Evolutionary conservation across 306 rosid genomes (phyloP).

Genomic region (Vicia sativa): DNA sequence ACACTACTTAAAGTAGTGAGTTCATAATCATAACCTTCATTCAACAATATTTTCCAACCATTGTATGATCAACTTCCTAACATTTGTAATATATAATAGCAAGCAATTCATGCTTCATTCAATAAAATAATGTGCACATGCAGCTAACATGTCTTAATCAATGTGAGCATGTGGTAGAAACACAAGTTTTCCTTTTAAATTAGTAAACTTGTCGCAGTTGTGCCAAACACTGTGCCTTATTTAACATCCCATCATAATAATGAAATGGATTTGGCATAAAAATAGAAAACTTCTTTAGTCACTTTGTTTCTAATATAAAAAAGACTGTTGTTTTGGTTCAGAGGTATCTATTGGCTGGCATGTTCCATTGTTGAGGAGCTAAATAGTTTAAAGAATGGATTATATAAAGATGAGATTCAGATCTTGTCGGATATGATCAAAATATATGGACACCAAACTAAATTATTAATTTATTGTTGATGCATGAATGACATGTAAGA

Average conservation of each 20-base stretch:
- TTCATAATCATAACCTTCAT: background rate
- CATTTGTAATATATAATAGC: conserved; percentile 37
- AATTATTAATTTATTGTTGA: background rate
- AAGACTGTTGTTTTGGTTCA: conserved; percentile 3
- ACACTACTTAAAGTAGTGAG: background rate
- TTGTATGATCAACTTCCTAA: conserved; percentile 45
- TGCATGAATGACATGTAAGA: no score
- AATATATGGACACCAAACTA: background rate
- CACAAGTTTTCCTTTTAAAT: no score
- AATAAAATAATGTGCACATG: no score
- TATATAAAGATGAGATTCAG: background rate
- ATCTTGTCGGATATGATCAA: background rate
- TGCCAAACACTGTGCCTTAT: no score
- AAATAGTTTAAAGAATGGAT: background rate
- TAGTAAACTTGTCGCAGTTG: no score
- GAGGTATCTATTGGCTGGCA: conserved; percentile 28
- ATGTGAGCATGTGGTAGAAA: no score
- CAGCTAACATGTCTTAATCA: no score
- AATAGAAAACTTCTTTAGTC: no score
- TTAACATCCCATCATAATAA: no score
- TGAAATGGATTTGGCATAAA: no score
- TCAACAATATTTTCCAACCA: conserved; percentile 16
- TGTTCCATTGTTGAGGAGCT: conserved; percentile 37
- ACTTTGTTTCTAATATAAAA: background rate
- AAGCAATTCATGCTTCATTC: no score